Evolutionary conservation across 441 rosid species (phyloP).

Genomic region (Erodium texanum): DNA sequence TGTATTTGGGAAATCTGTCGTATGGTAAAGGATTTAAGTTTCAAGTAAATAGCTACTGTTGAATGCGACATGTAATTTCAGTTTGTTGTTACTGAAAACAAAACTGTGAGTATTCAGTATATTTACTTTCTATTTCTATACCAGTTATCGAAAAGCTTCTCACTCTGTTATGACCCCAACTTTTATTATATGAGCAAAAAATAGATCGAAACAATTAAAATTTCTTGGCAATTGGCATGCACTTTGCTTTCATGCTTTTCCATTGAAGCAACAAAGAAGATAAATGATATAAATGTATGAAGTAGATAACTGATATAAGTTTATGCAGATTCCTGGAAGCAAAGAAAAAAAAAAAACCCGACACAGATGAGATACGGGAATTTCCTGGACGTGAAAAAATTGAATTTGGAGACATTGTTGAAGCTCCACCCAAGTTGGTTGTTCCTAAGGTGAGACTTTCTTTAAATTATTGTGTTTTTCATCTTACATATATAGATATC

Average conservation of each 20-base stretch:
- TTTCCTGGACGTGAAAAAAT: constrained; percentile 63
- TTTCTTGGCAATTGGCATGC: no score
- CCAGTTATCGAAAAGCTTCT: no score
- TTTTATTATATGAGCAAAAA: no score
- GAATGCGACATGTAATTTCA: no score
- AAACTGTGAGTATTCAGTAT: no score
- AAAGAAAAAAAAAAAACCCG: constrained; percentile 47
- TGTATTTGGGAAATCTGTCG: no score
- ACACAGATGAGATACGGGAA: constrained; percentile 34
- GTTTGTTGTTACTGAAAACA: no score
- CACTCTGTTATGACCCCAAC: no score
- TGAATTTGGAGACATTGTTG: constrained; percentile 71
- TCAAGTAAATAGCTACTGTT: no score
- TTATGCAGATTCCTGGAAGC: constrained; percentile 57
- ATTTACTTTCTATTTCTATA: no score
- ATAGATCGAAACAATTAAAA: no score
- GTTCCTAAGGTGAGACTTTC: constrained; percentile 50
- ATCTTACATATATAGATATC: background rate
- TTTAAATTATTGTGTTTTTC: background rate
- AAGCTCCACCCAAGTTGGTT: constrained; percentile 69
- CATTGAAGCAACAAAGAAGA: background rate
- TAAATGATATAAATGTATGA: background rate
- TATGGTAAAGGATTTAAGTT: no score
- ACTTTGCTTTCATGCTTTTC: background rate
- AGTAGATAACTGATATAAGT: background rate